phyloP scores from a whole-genome alignment of 768 basidiomycete species.

The Tulasnella sp. region DNA sequence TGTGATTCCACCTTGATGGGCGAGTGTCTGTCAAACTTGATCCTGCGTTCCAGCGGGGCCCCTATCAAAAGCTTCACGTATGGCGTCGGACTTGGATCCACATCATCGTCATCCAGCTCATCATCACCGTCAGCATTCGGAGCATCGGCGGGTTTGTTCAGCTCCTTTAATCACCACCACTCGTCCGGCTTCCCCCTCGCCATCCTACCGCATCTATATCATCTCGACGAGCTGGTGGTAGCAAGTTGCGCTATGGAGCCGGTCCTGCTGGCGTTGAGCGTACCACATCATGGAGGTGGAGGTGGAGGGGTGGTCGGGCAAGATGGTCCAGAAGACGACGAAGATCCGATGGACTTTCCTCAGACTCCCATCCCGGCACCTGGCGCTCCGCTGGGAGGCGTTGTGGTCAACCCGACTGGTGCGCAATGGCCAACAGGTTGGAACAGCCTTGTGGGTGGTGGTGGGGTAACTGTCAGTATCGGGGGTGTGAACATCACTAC shows the following conservation, averaged over 20 bases:
- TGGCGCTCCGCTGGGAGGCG: not conserved
- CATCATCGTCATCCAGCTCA: constrained; percentile 21
- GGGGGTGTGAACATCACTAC: not conserved
- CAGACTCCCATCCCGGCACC: constrained; percentile 1
- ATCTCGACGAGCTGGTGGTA: constrained; percentile 49
- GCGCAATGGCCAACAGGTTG: not conserved
- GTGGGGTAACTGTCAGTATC: no score
- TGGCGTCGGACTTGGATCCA: constrained; percentile 43
- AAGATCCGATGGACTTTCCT: constrained; percentile 10
- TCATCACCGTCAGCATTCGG: constrained; percentile 26
- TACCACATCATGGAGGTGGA: not conserved
- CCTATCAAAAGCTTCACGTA: constrained; percentile 44
- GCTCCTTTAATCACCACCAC: constrained; percentile 35
- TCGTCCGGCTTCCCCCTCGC: constrained; percentile 45
- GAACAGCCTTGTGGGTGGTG: no score
- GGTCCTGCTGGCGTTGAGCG: constrained; percentile 42
- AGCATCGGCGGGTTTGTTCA: not conserved
- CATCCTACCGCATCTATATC: constrained; percentile 49
- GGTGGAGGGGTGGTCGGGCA: no score
- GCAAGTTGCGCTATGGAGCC: constrained; percentile 59
- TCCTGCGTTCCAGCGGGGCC: constrained; percentile 49
- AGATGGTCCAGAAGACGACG: constrained; percentile 3
- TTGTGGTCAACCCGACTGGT: not conserved
- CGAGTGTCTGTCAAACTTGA: constrained; percentile 52
- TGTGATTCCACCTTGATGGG: constrained; percentile 47